phyloP scores from a whole-genome alignment of 73 alveolate genomes.

The Paramecium caudatum region DNA sequence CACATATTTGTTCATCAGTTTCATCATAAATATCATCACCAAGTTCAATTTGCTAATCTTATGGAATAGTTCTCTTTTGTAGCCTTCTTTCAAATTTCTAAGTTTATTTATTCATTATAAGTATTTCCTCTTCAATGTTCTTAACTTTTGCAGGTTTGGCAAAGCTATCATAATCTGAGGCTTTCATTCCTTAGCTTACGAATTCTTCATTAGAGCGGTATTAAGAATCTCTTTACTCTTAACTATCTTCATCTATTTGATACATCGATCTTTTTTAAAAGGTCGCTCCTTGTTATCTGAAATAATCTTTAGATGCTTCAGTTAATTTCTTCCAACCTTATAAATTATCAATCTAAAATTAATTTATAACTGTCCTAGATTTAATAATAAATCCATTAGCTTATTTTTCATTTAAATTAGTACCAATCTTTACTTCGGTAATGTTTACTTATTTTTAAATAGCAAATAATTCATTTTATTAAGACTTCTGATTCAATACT shows the following conservation, averaged over 20 bases:
- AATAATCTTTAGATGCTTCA: conserved; percentile 31
- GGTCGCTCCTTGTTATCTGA: not conserved
- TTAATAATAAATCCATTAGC: conserved; percentile 20
- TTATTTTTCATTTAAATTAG: conserved; percentile 9
- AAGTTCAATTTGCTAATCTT: not conserved
- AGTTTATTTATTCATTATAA: not conserved
- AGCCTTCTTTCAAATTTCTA: not conserved
- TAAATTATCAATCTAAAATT: conserved; percentile 21
- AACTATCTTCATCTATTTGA: conserved; percentile 21
- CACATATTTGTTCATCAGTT: not conserved
- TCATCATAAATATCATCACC: conserved; percentile 14
- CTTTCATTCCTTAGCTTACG: conserved; percentile 3
- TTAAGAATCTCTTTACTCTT: conserved; percentile 44
- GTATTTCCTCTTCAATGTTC: conserved; percentile 3
- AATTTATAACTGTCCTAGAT: conserved; percentile 14
- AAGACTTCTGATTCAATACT: not conserved
- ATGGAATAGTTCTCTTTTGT: not conserved
- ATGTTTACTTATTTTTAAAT: conserved; percentile 19
- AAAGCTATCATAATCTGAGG: not conserved
- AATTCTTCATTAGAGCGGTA: conserved; percentile 9
- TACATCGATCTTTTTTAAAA: not conserved
- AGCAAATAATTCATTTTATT: conserved; percentile 4
- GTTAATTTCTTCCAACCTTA: conserved; percentile 12
- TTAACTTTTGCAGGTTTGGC: not conserved
- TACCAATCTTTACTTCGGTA: conserved; percentile 38